Base-by-base conservation (phyloP, 805 yeast genomes). In the Naumovozyma baii region DNA sequence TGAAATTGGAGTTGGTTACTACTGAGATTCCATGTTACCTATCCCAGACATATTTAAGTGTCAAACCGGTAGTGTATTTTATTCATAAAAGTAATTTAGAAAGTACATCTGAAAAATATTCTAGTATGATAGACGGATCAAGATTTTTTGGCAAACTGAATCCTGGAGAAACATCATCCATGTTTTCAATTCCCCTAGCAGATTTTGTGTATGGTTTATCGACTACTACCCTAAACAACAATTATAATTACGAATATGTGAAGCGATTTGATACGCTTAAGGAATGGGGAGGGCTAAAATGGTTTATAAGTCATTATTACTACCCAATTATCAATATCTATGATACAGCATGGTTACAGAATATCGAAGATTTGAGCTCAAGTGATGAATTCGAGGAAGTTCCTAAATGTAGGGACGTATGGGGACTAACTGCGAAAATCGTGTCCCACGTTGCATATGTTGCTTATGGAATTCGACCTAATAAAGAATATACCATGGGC, bases 401-500 rank as follows among this genome's bases (percentile, higher is more conserved):
- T n/a, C 38, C 39, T 2, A 67, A 70, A 40, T 70, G 78, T 30
- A 75, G 82, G 51, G 83, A 81, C 51, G 78, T 83, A 3, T 83
- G 92, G 94, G 94, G 94, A 1, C 61, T 83, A 29, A 83, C 92
- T 0, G 90, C 88, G 2, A 81, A 80, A 52, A 82, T 83, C 8
- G 54, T 83, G n/a, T 83, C 74, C 50, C 90, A 83, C 54, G 52
- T 83, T 20, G 79, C 86, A 2, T 69, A 68, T 41, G 66, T 81
- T 8, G 63, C 73, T 3, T 73, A 74, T 51, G 56, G 54, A 5
- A n/a, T 73, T 34, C 22, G 36, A 19, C 18, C 33, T 9, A 46
- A 46, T 2, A 22, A 22, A 22, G 26, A 22, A 22, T 22, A 22
- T 10, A 22, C 9, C 26, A 22, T 22, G 10, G 26, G 26, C 9